Base-by-base conservation (phyloP, 2,329 filamentous ascomycete genomes). In the Ampelomyces quisqualis region DNA sequence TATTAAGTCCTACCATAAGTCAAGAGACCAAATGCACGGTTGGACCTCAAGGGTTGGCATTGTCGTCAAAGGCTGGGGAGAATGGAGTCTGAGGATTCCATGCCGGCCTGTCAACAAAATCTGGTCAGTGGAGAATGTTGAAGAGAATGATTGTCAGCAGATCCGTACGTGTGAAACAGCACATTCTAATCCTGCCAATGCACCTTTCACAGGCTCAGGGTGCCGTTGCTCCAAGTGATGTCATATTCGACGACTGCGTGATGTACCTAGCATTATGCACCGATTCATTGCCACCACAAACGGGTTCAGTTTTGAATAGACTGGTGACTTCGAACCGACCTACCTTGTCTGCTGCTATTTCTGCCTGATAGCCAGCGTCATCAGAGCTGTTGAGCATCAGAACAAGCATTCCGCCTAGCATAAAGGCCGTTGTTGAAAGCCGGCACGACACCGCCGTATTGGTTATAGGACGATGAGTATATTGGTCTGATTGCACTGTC, bases 161-260 rank as follows among this genome's bases (percentile, higher is more conserved):
- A 29, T 15, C 36, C 36, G 19, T 36, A 37, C 42, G 32, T 40
- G 33, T 40, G 32, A 14, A 37, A 45, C 7, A 45, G 19, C 14
- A 45, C 36, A 13, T 10, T 40, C 22, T 45, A 36, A n/a, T 45
- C 37, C 26, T 45, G 42, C 42, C 42, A 45, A 15, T 37, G 11
- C 2, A 35, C 24, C 8, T 20, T 20, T 19, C 9, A n/a, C 21
- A 45, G 17, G 18, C 34, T 32, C 4, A 43, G 11, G 5, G 21
- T 38, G 7, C 23, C 24, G 24, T 38, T 38, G 7, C 17, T 19
- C 15, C 38, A n/a, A 7, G 22, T 22, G n/a, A 43, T 7, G 5
- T 20, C 40, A 18, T 43, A 43, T 27, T 43, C 34, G 9, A 43
- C 20, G 11, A 43, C 22, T 18, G 40, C 40, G 27, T 43, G 34